These are phyloP conservation scores for Eucalyptus tenuipes DNA, from an alignment of 345 rosid species.

Conservation along the genomic window DNA sequence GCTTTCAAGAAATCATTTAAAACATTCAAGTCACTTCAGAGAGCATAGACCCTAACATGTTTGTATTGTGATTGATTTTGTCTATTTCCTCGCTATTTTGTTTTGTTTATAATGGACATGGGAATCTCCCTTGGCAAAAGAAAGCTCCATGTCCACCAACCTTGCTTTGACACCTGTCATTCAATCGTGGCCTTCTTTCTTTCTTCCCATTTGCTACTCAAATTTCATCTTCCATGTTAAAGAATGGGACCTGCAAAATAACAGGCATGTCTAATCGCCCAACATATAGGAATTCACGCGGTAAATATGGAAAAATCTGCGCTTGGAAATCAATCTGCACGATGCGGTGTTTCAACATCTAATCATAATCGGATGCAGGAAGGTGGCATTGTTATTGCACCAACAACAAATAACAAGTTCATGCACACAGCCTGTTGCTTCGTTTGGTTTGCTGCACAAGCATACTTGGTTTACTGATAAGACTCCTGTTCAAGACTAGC, in stretches of 20 bases:
- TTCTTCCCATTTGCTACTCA: background rate
- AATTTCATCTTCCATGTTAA: background rate
- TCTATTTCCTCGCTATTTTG: fast-evolving
- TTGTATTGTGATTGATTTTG: background rate
- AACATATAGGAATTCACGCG: background rate
- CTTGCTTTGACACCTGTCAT: background rate
- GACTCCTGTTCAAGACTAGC: background rate
- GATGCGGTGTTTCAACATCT: background rate
- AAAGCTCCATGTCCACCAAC: background rate
- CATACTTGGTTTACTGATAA: background rate
- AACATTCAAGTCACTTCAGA: background rate
- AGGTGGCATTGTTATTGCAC: background rate
- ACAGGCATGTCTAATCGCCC: background rate
- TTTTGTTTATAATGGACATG: background rate
- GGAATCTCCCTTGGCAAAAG: background rate
- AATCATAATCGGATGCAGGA: background rate
- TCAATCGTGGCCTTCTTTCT: background rate
- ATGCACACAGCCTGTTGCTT: background rate
- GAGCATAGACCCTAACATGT: fast-evolving
- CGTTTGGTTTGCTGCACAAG: background rate
- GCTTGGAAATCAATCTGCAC: background rate
- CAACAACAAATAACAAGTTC: background rate
- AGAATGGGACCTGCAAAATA: background rate
- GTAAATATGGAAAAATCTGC: background rate
- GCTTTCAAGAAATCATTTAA: background rate